Conservation (phyloP, 768 basidiomycete genomes). For the Baorangia bicolor region DNA sequence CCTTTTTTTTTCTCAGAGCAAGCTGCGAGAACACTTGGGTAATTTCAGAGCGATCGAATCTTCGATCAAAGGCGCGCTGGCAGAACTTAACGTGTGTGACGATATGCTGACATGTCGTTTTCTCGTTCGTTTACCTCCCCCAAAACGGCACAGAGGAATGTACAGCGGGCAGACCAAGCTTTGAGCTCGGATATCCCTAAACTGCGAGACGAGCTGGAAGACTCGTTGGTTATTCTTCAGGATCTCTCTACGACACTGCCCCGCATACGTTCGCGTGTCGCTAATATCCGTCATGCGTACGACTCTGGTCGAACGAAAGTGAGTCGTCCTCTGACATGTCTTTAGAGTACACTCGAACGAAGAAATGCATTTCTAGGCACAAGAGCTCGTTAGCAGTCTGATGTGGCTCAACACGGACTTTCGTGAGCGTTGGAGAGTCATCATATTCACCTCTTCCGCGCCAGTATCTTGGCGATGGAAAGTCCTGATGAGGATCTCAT, state of each 20-base stretch:
- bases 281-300: constrained; percentile 63
- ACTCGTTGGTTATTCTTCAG: constrained; percentile 54
- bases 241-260: constrained; percentile 62
- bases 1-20: constrained; percentile 41
- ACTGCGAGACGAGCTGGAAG: constrained; percentile 58
- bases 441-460: constrained; percentile 69
- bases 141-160: constrained; percentile 46
- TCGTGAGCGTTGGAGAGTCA: constrained; percentile 70
- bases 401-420: constrained; percentile 79
- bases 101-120: neutral
- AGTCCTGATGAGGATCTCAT: constrained; percentile 56
- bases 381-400: constrained; percentile 59
- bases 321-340: constrained; percentile 5
- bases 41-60: constrained; percentile 75
- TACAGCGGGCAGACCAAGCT: constrained; percentile 58
- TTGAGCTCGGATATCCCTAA: constrained; percentile 59
- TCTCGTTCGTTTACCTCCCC: neutral
- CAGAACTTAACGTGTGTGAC: constrained; percentile 52
- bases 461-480: constrained; percentile 78
- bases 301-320: constrained; percentile 72
- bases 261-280: constrained; percentile 57
- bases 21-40: constrained; percentile 66
- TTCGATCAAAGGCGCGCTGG: constrained; percentile 62
- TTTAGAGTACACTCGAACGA: neutral
- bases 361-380: constrained; percentile 46